A percentile compares a stretch with the other conserved stretches of the same genome.
Evolutionary conservation across 176 grass and related monocot genomes (phyloP).

Genomic region (Phragmites australis): DNA sequence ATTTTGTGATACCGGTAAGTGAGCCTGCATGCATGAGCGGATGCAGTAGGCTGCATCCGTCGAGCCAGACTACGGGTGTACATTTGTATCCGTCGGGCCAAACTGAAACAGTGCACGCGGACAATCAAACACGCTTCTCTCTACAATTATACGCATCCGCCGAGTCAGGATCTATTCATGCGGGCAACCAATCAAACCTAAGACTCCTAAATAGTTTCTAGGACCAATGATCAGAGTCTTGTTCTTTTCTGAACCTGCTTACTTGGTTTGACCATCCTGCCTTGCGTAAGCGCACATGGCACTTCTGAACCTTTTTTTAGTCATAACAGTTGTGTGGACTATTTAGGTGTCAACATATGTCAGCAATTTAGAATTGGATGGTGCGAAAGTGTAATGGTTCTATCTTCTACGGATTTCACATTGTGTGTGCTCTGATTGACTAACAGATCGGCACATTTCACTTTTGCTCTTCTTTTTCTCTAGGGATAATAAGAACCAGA

Average conservation of each 20-base stretch:
- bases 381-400: background rate
- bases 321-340: background rate
- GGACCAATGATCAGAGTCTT: conserved; percentile 18
- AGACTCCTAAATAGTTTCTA: background rate
- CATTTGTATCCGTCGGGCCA: too few species aligned
- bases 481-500: background rate
- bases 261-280: conserved; percentile 8
- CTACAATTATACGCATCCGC: too few species aligned
- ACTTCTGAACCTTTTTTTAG: background rate
- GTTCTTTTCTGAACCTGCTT: background rate
- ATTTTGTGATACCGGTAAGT: too few species aligned
- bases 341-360: background rate
- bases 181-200: too few species aligned
- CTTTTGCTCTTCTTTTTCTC: background rate
- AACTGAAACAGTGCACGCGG: too few species aligned
- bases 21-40: too few species aligned
- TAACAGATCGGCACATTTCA: background rate
- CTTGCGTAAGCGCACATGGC: background rate
- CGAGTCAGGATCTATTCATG: too few species aligned
- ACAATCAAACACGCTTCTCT: too few species aligned
- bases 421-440: background rate
- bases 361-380: background rate
- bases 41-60: too few species aligned
- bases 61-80: too few species aligned
- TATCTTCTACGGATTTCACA: background rate